Evolutionary conservation across 371 early-diverging fungal genomes (phyloP), one percentile per base, ranked within the genome.

Genomic region (Nosema muscidifuracis): DNA sequence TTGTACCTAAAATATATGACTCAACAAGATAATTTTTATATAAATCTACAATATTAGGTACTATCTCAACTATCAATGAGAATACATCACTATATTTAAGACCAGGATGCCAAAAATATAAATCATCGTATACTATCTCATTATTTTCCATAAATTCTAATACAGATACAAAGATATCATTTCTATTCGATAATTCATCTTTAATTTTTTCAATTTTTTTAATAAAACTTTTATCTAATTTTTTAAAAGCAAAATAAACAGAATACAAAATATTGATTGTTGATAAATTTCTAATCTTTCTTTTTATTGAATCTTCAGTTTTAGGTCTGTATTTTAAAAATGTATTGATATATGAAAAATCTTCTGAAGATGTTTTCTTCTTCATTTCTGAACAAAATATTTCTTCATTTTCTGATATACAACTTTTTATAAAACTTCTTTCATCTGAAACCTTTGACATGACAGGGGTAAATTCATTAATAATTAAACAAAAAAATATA

Each of bases 21-120:
- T 53, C 43, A 10, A 71, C 55, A 28, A 68, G 68, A 60, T 77
- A 73, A 13, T n/a, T 40, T 40, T 70, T 72, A 47, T 73, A 77
- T 42, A 18, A n/a, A n/a, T 60, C 31, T 20, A 50, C n/a, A 64
- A 77, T 61, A 58, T 74, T 44, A 31, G 77, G 77, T 28, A 77
- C 18, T n/a, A 72, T n/a, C n/a, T 73, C 50, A n/a, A 43, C 18
- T 28, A 77, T 50, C 31, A 77, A 73, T 1, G 57, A 26, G 34
- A 67, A 67, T 7, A 77, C 33, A 38, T 73, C 64, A 12, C 20
- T 43, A n/a, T 51, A 61, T 51, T 68, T 73, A 12, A 56, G 44
- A 31, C 73, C 73, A 24, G 77, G 77, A 50, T 53, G 26, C 77
- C 77, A 77, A 42, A 58, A 77, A 44, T 63, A 73, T 16, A 77